These are phyloP conservation scores for Alternaria sp. DNA, from an alignment of 2,329 filamentous ascomycete genomes.

Conservation along the genomic window DNA sequence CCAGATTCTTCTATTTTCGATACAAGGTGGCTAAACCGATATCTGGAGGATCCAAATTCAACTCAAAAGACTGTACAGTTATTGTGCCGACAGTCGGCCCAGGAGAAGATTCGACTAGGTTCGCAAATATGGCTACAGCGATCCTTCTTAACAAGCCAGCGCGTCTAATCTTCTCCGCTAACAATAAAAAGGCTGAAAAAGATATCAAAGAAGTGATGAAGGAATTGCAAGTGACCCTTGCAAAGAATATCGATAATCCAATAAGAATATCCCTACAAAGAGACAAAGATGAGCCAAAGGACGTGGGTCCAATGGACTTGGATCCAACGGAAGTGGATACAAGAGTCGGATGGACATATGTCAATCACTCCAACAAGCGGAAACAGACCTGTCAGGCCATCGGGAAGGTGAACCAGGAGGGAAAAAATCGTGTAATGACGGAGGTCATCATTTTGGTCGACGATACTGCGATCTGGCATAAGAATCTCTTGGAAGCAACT, in stretches of 20 bases:
- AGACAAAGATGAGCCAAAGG: too few species aligned
- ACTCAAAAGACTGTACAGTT: constrained; percentile 19
- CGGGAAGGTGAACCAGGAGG: neutral
- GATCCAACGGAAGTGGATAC: too few species aligned
- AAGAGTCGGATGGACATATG: too few species aligned
- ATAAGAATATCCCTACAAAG: too few species aligned
- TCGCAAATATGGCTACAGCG: constrained; percentile 10
- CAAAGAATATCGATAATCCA: too few species aligned
- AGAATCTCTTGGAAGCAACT: constrained; percentile 15
- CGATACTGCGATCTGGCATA: constrained; percentile 29
- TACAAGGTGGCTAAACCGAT: constrained; percentile 14
- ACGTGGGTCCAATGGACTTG: too few species aligned
- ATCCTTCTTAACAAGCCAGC: constrained; percentile 23
- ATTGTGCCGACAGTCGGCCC: constrained; percentile 30
- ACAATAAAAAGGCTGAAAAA: neutral
- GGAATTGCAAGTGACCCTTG: too few species aligned
- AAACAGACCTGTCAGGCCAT: constrained; percentile 20
- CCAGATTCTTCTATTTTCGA: constrained; percentile 23
- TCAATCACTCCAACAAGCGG: constrained; percentile 23
- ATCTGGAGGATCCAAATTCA: neutral
- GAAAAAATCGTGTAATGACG: neutral
- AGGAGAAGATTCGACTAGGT: constrained; percentile 1
- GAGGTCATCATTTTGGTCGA: constrained; percentile 21
- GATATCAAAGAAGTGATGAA: too few species aligned
- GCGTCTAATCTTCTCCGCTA: constrained; percentile 25